These are phyloP conservation scores for Trichoderma koningii DNA, from an alignment of 2,329 filamentous ascomycete species.

Conservation along the genomic window DNA sequence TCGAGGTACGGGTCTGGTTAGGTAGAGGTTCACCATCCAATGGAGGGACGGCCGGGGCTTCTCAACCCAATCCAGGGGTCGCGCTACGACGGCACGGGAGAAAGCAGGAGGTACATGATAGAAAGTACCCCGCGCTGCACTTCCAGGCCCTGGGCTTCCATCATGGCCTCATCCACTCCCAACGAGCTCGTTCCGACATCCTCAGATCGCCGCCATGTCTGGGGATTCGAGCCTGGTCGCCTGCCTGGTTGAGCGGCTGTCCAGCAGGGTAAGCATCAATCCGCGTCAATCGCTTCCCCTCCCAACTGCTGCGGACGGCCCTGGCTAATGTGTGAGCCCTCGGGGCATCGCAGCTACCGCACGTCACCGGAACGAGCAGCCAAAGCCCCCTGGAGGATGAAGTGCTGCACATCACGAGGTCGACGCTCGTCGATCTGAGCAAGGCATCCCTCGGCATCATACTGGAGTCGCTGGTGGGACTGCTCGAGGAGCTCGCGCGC, in stretches of 20 bases:
- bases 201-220: conserved; percentile 23
- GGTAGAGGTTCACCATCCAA: no score
- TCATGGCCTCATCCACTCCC: conserved; percentile 20
- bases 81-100: not conserved
- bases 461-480: conserved; percentile 57
- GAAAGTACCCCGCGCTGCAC: conserved; percentile 23
- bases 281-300: not conserved
- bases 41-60: no score
- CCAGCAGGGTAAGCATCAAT: conserved; percentile 48
- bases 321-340: conserved; percentile 5
- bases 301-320: not conserved
- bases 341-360: conserved; percentile 58
- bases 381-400: conserved; percentile 63
- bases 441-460: conserved; percentile 55
- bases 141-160: conserved; percentile 5
- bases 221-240: conserved; percentile 58
- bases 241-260: conserved; percentile 60
- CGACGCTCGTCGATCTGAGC: conserved; percentile 63
- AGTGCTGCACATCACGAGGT: conserved; percentile 60
- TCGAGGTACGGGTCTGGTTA: not conserved
- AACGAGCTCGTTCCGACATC: conserved; percentile 21
- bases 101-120: not conserved
- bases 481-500: conserved; percentile 61
- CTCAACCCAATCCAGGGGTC: conserved; percentile 3
- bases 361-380: conserved; percentile 60